phyloP scores from a whole-genome alignment of 257 asterid species.

The Agastache rugosa region DNA sequence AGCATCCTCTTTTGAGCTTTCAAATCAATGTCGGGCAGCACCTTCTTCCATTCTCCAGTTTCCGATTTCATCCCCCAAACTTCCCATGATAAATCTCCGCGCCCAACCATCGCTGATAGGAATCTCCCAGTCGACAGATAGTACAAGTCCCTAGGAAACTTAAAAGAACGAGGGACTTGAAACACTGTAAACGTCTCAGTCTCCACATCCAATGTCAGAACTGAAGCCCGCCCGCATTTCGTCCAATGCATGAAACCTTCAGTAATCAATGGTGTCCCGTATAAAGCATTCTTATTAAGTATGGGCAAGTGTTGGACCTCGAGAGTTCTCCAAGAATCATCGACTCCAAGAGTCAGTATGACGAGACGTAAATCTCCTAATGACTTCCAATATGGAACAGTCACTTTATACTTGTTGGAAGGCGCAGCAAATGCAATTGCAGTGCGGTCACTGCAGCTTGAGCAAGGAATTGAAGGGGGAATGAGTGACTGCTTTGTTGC shows the following conservation, averaged over 20 bases:
- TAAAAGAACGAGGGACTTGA: background rate
- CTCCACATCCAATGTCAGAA: background rate
- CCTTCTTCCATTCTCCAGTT: background rate
- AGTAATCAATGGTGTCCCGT: background rate
- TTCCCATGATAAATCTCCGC: background rate
- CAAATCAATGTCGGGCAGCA: background rate
- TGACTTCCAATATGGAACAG: too few species aligned
- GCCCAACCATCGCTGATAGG: background rate
- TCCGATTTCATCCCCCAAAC: background rate
- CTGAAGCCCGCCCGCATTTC: background rate
- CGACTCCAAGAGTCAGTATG: background rate
- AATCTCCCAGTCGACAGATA: background rate
- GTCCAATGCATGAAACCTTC: background rate
- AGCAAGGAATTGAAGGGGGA: background rate
- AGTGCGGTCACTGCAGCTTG: fast-evolving
- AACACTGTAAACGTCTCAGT: background rate
- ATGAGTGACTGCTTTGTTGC: too few species aligned
- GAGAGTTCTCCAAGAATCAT: background rate
- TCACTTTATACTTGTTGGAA: background rate
- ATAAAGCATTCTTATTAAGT: too few species aligned
- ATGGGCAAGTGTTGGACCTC: background rate
- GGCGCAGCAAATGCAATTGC: background rate
- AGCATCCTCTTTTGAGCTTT: background rate
- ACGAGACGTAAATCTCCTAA: too few species aligned
- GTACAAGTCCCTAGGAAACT: background rate